Base-by-base conservation (phyloP, 305 asterid species). In the Solanum hybrid region DNA sequence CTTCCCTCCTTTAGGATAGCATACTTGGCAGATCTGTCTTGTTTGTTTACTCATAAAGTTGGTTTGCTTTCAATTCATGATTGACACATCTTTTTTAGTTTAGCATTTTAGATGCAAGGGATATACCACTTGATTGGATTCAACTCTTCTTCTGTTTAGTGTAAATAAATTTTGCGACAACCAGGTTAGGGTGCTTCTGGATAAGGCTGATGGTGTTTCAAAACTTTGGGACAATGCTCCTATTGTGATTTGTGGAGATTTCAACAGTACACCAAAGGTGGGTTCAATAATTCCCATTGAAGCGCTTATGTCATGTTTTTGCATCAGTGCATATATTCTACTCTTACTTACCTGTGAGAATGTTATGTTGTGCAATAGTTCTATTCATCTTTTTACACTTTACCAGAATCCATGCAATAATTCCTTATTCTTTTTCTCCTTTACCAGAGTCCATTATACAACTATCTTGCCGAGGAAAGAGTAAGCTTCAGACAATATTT, bases 211-310 rank as follows among this genome's bases (percentile, higher is more conserved):
- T 92, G 93, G 94, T 90, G 94, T 96, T 91, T 95, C 99, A 82
- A 97, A 94, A 93, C 97, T 93, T 92, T 97, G 99, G 99, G 96
- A 94, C 92, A 95, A 94, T 91, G 97, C 99, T 92, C 98, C 98
- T 86, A 66, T 97, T 64, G 93, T 96, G 89, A 80, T 97, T 87
- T 97, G 99, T 93, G 99, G 99, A 88, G 99, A 97, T 93, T 97
- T 97, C 92, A 97, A 97, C 94, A 93, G 98, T 94, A 97, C 98
- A 51, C 99, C 99, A 5, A 92, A 95, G 98, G 99, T 96, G 46
- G 77, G 38, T 89, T 93, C 84, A 17, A 89, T 88, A 46, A 64
- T 88, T 78, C 90, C 26, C 87, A 84, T 20, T 56, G 75, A 20
- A 84, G 37, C 75, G 1, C 87, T 84, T 84, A 20, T 84, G 29